Evolutionary conservation across 441 rosid species (phyloP).

Genomic region (Dalechampia spathulata): DNA sequence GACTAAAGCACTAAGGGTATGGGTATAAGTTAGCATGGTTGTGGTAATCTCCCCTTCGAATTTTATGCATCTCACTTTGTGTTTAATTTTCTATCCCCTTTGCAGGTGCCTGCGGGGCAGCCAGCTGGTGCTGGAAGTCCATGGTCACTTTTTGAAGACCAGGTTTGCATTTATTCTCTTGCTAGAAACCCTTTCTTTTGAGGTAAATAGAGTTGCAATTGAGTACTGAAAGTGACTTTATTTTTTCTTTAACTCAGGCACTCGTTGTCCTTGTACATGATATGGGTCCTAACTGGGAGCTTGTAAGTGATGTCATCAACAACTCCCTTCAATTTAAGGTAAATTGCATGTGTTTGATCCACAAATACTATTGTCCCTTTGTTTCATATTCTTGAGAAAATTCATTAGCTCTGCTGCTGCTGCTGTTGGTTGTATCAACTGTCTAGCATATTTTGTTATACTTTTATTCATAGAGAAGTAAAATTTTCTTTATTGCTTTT

Average conservation of each 20-base stretch:
- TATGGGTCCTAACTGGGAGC: conserved; percentile 99
- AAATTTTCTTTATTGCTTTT: conserved; percentile 13
- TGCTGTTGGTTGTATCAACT: too few relatives aligned
- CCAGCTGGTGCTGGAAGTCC: conserved; percentile 78
- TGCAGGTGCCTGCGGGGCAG: conserved; percentile 74
- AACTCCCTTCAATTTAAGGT: conserved; percentile 92
- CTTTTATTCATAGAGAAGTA: neutral
- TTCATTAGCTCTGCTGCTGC: neutral
- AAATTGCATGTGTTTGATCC: conserved; percentile 4
- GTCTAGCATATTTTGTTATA: too few relatives aligned
- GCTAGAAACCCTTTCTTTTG: conserved; percentile 7
- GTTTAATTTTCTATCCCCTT: conserved; percentile 21
- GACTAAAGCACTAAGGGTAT: conserved; percentile 76
- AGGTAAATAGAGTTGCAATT: conserved; percentile 8
- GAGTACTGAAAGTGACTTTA: conserved; percentile 12
- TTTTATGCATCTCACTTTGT: conserved; percentile 15
- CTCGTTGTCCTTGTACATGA: conserved; percentile 99
- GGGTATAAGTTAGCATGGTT: conserved; percentile 1
- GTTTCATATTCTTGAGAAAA: neutral
- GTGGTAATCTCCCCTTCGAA: conserved; percentile 9
- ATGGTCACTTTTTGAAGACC: conserved; percentile 97
- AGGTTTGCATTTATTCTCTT: conserved; percentile 41
- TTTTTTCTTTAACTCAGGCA: conserved; percentile 49
- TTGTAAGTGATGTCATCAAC: conserved; percentile 96
- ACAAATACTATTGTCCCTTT: neutral